Percentiles rank a stretch among this genome's conserved stretches.
phyloP scores from a whole-genome alignment of 192 early-diverging fungal species.

The Physocladia obscura region DNA sequence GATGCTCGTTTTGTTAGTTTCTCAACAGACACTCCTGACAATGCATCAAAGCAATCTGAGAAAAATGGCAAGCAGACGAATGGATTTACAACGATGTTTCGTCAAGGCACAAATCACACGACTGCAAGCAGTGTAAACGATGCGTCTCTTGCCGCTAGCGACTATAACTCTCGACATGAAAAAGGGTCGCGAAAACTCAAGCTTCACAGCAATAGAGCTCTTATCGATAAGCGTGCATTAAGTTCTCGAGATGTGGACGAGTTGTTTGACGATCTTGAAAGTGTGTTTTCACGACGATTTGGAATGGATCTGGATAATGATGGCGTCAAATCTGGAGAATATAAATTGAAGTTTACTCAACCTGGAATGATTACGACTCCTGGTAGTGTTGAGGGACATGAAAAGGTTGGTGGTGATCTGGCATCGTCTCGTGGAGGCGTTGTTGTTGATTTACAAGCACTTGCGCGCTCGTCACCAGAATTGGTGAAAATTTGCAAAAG shows the following conservation, averaged over 20 bases:
- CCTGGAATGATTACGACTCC: slow-evolving; percentile 3
- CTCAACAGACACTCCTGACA: too few species aligned
- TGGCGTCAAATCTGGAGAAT: background rate
- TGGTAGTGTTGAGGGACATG: background rate
- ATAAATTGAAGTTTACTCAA: background rate
- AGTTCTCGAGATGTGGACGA: slow-evolving; percentile 1
- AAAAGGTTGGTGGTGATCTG: background rate
- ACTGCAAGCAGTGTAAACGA: too few species aligned
- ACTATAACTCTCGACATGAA: slow-evolving; percentile 10
- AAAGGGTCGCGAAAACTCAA: background rate
- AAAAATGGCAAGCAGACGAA: too few species aligned
- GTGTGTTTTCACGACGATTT: background rate
- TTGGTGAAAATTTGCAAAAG: background rate
- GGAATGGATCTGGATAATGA: slow-evolving; percentile 8
- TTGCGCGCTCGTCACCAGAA: background rate
- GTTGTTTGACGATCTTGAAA: slow-evolving; percentile 9
- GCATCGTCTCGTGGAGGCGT: background rate
- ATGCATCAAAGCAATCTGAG: too few species aligned
- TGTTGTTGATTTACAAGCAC: slow-evolving; percentile 6
- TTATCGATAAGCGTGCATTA: slow-evolving; percentile 19
- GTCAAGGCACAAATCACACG: too few species aligned
- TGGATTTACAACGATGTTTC: too few species aligned
- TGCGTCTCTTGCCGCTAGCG: background rate
- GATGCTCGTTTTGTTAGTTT: too few species aligned
- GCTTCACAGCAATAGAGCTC: background rate